These are phyloP conservation scores for Chiua virens DNA, from an alignment of 768 basidiomycete species.

Conservation along the genomic window DNA sequence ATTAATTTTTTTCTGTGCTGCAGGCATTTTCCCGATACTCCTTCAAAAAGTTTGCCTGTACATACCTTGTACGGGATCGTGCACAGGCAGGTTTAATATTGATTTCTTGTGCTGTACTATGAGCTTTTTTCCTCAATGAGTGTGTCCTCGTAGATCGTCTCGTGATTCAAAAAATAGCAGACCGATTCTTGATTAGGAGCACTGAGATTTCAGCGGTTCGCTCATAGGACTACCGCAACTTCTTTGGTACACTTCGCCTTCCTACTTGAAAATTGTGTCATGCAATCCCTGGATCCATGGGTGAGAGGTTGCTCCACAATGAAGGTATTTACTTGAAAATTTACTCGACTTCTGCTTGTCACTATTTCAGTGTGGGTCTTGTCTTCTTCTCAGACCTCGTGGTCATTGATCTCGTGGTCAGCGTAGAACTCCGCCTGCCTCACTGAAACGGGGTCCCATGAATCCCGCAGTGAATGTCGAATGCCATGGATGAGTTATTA, in stretches of 20 bases:
- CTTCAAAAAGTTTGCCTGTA: slow-evolving; percentile 34
- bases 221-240: not conserved
- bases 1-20: slow-evolving; percentile 33
- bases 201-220: slow-evolving; percentile 4
- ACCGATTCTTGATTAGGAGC: slow-evolving; percentile 22
- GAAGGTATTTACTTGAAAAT: not conserved
- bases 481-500: not conserved
- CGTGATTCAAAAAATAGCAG: slow-evolving; percentile 20
- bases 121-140: slow-evolving; percentile 34
- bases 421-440: not conserved
- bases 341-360: slow-evolving; percentile 7
- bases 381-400: not conserved
- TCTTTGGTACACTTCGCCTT: not conserved
- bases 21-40: slow-evolving; percentile 31
- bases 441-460: not conserved
- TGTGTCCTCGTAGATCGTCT: slow-evolving; percentile 34
- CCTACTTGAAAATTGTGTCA: not conserved
- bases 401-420: slow-evolving; percentile 1
- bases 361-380: slow-evolving; percentile 4
- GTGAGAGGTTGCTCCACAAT: slow-evolving; percentile 7
- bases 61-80: slow-evolving; percentile 30
- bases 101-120: slow-evolving; percentile 31
- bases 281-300: not conserved
- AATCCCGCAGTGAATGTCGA: not conserved
- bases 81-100: slow-evolving; percentile 41